A percentile compares a stretch with the other conserved stretches of the same genome.
phyloP scores from a whole-genome alignment of 352 stramenopile species.

The Achlya hypogyna region DNA sequence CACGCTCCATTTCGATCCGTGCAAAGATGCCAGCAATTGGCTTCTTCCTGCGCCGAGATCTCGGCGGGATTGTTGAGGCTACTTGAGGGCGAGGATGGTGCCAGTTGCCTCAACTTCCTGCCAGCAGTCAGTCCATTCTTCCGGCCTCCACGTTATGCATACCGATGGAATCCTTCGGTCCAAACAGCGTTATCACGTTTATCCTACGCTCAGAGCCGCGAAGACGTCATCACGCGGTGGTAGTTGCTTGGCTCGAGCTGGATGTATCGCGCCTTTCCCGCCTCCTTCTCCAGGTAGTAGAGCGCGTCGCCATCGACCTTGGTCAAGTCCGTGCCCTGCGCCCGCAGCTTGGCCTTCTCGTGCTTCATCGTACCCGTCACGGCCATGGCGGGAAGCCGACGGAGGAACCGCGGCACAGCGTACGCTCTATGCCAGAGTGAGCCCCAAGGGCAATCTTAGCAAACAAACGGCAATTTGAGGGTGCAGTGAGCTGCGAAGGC shows the following conservation, averaged over 20 bases:
- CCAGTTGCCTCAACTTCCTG: too few relatives aligned
- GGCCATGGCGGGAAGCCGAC: conserved; percentile 56
- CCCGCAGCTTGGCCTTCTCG: conserved; percentile 82
- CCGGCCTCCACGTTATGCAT: not conserved
- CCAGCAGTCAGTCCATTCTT: too few relatives aligned
- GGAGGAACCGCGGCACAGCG: conserved; percentile 78
- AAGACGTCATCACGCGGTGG: conserved; percentile 42
- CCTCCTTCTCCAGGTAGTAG: conserved; percentile 46
- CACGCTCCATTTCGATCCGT: too few relatives aligned
- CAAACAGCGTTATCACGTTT: not conserved
- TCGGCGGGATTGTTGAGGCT: too few relatives aligned
- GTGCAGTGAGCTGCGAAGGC: conserved; percentile 46
- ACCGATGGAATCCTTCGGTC: not conserved
- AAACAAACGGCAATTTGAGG: conserved; percentile 34
- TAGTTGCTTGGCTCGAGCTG: conserved; percentile 46
- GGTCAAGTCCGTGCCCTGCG: conserved; percentile 65
- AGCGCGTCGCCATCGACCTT: conserved; percentile 39
- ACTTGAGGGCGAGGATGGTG: too few relatives aligned
- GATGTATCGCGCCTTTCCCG: conserved; percentile 45
- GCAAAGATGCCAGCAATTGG: too few relatives aligned
- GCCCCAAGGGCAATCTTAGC: conserved; percentile 20
- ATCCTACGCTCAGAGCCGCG: conserved; percentile 31
- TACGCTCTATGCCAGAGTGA: conserved; percentile 44
- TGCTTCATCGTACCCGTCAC: conserved; percentile 90
- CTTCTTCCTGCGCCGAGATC: too few relatives aligned